These are phyloP conservation scores for Talaromyces marneffei DNA, from an alignment of 2,329 filamentous ascomycete species.

Conservation along the genomic window DNA sequence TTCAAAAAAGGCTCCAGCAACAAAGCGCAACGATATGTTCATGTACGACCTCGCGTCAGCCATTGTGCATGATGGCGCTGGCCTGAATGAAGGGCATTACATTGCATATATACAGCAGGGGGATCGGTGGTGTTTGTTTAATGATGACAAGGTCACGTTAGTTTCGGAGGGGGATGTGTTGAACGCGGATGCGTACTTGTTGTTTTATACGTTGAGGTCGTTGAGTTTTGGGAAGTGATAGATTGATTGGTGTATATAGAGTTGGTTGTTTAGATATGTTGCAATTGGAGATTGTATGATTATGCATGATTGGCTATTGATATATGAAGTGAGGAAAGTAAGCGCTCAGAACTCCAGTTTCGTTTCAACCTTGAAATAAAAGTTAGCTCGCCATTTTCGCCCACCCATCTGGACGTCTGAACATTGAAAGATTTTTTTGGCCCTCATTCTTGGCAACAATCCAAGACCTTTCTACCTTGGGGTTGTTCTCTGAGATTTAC, in stretches of 20 bases:
- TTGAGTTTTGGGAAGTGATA: slow-evolving; percentile 17
- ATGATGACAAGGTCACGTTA: slow-evolving; percentile 85
- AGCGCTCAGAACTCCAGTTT: too few relatives aligned
- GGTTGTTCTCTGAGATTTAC: too few relatives aligned
- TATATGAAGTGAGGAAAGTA: too few relatives aligned
- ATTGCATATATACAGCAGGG: slow-evolving; percentile 81
- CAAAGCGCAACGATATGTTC: slow-evolving; percentile 47
- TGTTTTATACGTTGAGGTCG: slow-evolving; percentile 63
- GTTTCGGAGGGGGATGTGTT: slow-evolving; percentile 81
- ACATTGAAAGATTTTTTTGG: too few relatives aligned
- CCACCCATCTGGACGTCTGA: too few relatives aligned
- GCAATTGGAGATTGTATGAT: not conserved
- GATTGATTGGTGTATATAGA: not conserved
- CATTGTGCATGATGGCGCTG: slow-evolving; percentile 78
- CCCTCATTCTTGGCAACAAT: too few relatives aligned
- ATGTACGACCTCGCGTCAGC: slow-evolving; percentile 85
- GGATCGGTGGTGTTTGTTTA: slow-evolving; percentile 91
- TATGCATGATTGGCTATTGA: not conserved
- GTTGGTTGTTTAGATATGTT: not conserved
- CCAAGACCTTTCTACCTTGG: too few relatives aligned
- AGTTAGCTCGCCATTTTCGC: too few relatives aligned
- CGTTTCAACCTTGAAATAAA: too few relatives aligned
- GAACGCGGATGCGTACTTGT: slow-evolving; percentile 76
- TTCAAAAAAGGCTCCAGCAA: slow-evolving; percentile 19
- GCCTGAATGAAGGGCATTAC: slow-evolving; percentile 89